Base-by-base conservation (phyloP, 495 filamentous ascomycete species). In the Penicillium crystallinum region DNA sequence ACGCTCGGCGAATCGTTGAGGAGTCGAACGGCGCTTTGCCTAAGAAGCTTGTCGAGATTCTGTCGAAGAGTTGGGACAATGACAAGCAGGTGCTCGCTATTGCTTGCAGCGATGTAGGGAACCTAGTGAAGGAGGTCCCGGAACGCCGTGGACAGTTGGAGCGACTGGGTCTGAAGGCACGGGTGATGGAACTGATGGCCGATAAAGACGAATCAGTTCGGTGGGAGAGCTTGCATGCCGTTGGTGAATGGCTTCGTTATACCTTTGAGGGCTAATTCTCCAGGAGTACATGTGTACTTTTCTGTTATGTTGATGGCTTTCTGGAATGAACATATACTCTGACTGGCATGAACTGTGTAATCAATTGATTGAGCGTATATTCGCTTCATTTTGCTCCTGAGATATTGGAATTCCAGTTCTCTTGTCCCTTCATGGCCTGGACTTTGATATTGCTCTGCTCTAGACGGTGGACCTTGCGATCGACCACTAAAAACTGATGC, bases 11-110 rank as follows among this genome's bases (percentile, higher is more conserved):
- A 52, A 97, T 98, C 57, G 75, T 98, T 40, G 93, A 98, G 22
- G 80, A 88, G 44, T 80, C 87, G 58, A 87, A 87, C 37, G 88
- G 87, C 19, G 88, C 85, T 35, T 72, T 96, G 30, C 82, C 87
- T 37, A 86, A 83, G 68, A 89, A 91, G 69, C 75, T 98, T 15
- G 88, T 87, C 4, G 89, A 95, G 63, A 96, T 96, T 35, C 77
- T 98, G 70, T 72, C 77, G 25, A 91, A 95, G 75, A 67, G 62
- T 40, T 97, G 91, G 91, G 88, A 91, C 12, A 86, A 83, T 51
- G 95, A 97, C 68, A 97, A 96, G 76, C 87, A 93, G 60, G 92
- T 97, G 18, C 77, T 98, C 54, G 93, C 95, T 0, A 93, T 97
- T 66, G 95, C 86, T 18, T 97, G 91, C 70, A 97, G 97, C 62